phyloP scores from a whole-genome alignment of 257 asterid species.

The Gentiana straminea region DNA sequence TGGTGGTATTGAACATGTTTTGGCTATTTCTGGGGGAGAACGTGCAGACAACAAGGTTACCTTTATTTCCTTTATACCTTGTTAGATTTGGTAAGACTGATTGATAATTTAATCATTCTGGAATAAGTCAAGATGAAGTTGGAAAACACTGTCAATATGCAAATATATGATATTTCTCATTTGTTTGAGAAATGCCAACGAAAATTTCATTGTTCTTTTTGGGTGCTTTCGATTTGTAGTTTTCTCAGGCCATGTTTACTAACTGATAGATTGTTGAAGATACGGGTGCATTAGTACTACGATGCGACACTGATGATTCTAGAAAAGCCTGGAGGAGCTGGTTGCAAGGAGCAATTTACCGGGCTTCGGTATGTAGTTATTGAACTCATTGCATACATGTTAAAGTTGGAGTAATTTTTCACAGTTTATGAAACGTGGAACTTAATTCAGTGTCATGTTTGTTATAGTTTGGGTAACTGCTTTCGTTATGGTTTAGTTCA shows the following conservation, averaged over 20 bases:
- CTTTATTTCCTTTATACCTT: no score
- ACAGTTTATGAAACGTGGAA: background rate
- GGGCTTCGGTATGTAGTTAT: constrained; percentile 60
- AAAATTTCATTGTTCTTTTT: no score
- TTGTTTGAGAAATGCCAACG: background rate
- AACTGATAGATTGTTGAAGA: constrained; percentile 66
- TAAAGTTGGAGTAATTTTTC: background rate
- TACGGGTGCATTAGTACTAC: constrained; percentile 64
- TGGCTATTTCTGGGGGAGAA: constrained; percentile 69
- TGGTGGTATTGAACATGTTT: constrained; percentile 55
- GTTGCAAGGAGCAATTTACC: constrained; percentile 83
- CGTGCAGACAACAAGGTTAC: constrained; percentile 53
- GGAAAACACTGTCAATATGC: no score
- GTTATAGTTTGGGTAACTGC: no score
- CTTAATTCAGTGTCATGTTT: background rate
- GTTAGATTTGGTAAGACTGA: background rate
- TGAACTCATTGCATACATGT: background rate
- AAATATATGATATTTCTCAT: background rate
- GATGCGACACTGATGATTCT: constrained; percentile 60
- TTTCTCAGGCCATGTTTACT: constrained; percentile 7
- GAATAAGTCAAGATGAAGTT: background rate
- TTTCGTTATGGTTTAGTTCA: no score
- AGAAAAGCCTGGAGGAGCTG: constrained; percentile 71
- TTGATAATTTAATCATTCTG: background rate
- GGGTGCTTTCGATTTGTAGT: constrained; percentile 9